Conservation (phyloP, 164 flowering plant genomes). For the Magnolia officinalis region DNA sequence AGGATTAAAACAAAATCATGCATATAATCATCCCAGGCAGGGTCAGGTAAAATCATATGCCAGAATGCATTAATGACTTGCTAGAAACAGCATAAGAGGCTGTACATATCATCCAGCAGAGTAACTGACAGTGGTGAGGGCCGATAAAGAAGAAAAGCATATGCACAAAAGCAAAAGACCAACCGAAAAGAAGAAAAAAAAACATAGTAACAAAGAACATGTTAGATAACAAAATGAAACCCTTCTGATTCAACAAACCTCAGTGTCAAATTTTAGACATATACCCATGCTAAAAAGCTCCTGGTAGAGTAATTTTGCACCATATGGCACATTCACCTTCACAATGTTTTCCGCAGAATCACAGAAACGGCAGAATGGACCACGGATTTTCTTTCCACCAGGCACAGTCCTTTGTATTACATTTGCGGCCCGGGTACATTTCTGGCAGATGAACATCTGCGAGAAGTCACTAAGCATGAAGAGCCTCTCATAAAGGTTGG, state of each 20-base stretch:
- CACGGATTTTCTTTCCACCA: constrained; percentile 64
- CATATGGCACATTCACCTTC: constrained; percentile 77
- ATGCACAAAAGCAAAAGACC: no score
- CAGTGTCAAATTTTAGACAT: constrained; percentile 64
- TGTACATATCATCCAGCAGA: no score
- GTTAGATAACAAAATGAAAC: background rate
- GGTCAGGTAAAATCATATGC: no score
- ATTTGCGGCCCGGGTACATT: constrained; percentile 55
- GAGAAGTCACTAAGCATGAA: constrained; percentile 86
- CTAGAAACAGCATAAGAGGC: no score
- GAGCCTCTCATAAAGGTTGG: constrained; percentile 86
- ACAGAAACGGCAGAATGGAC: constrained; percentile 79
- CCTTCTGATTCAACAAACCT: constrained; percentile 14
- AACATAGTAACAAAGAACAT: background rate
- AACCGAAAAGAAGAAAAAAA: no score
- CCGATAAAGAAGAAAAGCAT: no score
- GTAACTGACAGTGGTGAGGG: no score
- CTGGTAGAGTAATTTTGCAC: constrained; percentile 81
- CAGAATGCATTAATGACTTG: no score
- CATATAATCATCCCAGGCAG: no score
- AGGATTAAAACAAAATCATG: no score
- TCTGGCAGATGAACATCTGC: constrained; percentile 70
- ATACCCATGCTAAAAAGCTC: constrained; percentile 98
- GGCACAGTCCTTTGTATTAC: constrained; percentile 61
- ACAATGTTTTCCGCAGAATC: constrained; percentile 64